Evolutionary conservation across 192 early-diverging fungal species (phyloP).

Genomic region (Mortierella claussenii): DNA sequence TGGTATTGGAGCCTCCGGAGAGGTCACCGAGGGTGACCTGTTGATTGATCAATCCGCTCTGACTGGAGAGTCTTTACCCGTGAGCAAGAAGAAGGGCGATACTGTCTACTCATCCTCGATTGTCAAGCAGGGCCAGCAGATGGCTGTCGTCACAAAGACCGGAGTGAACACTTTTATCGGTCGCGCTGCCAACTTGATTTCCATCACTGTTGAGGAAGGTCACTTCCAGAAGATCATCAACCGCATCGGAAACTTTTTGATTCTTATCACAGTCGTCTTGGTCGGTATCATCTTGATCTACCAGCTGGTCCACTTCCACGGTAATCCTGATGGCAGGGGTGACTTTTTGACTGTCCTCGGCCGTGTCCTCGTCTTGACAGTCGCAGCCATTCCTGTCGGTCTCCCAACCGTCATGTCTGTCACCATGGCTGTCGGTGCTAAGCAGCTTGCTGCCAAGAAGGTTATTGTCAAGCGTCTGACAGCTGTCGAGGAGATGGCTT

Average conservation of each 20-base stretch:
- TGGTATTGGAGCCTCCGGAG: conserved; percentile 78
- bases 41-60: conserved; percentile 94
- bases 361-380: conserved; percentile 79
- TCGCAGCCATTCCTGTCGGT: conserved; percentile 93
- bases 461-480: conserved; percentile 97
- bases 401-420: conserved; percentile 96
- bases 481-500: conserved; percentile 94
- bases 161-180: conserved; percentile 95
- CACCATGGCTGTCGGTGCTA: conserved; percentile 96
- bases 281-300: conserved; percentile 84
- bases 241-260: conserved; percentile 92
- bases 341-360: conserved; percentile 59
- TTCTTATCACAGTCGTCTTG: conserved; percentile 80
- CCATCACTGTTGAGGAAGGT: conserved; percentile 90
- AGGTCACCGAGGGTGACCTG: conserved; percentile 77
- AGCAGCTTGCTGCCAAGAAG: conserved; percentile 91
- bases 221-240: conserved; percentile 98
- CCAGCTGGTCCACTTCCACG: conserved; percentile 64
- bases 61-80: conserved; percentile 94
- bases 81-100: conserved; percentile 80
- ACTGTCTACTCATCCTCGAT: conserved; percentile 92
- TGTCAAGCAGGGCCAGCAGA: conserved; percentile 94
- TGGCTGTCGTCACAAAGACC: conserved; percentile 94
- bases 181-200: conserved; percentile 91
- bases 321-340: conserved; percentile 15